These are phyloP conservation scores for Spiraea crenata DNA, from an alignment of 331 rosid genomes.

Conservation along the genomic window DNA sequence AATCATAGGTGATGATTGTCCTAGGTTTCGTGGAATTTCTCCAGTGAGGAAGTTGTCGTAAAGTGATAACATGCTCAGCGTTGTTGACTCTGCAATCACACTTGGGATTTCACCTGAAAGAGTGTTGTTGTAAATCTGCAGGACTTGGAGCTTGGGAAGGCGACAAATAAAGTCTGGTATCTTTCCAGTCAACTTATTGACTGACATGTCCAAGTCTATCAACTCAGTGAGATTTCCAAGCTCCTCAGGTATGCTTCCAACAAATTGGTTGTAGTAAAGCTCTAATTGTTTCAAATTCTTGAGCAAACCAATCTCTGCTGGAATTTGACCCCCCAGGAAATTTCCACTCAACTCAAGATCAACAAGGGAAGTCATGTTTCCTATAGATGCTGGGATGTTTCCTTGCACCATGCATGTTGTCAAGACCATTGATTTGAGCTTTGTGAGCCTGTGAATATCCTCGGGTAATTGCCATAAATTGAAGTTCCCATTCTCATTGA, in stretches of 20 bases:
- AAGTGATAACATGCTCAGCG: conserved; percentile 65
- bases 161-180: conserved; percentile 67
- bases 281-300: conserved; percentile 63
- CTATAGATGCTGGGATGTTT: conserved; percentile 61
- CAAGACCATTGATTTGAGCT: conserved; percentile 54
- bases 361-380: conserved; percentile 67
- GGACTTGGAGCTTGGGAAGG: conserved; percentile 71
- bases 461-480: conserved; percentile 62
- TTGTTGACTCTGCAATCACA: conserved; percentile 56
- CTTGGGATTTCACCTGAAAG: conserved; percentile 72
- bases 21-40: conserved; percentile 61
- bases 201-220: conserved; percentile 80
- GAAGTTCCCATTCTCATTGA: conserved; percentile 67
- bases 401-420: conserved; percentile 71
- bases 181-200: conserved; percentile 62
- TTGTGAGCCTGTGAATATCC: conserved; percentile 40
- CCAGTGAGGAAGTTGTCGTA: conserved; percentile 70
- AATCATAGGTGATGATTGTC: conserved; percentile 54
- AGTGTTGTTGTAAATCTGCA: conserved; percentile 90
- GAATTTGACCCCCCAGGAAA: conserved; percentile 60
- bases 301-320: conserved; percentile 58
- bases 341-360: conserved; percentile 89
- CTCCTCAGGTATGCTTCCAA: conserved; percentile 70
- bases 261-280: conserved; percentile 77
- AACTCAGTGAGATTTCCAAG: conserved; percentile 77